phyloP scores from a whole-genome alignment of 768 basidiomycete genomes.

The Podaxis mareebaensis region DNA sequence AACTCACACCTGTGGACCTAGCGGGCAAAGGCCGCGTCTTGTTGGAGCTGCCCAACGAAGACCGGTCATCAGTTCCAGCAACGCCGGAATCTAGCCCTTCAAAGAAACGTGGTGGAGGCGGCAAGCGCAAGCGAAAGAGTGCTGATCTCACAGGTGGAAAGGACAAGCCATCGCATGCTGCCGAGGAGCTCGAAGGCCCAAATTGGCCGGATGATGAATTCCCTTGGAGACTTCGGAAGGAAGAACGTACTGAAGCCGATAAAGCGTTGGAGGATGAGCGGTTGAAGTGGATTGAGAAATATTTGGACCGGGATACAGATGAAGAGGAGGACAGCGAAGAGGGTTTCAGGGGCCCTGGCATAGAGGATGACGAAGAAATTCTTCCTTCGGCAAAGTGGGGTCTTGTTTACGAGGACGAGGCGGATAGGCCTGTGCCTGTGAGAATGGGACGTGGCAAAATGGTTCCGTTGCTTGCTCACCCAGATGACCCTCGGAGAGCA shows the following conservation, averaged over 20 bases:
- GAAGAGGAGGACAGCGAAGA: slow-evolving; percentile 47
- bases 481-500: slow-evolving; percentile 27
- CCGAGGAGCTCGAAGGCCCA: slow-evolving; percentile 42
- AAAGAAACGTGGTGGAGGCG: slow-evolving; percentile 37
- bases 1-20: slow-evolving; percentile 62
- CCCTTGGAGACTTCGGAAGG: slow-evolving; percentile 70
- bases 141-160: slow-evolving; percentile 32
- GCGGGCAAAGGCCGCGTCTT: slow-evolving; percentile 73
- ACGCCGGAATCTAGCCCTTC: slow-evolving; percentile 30
- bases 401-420: slow-evolving; percentile 29
- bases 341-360: slow-evolving; percentile 15
- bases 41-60: slow-evolving; percentile 53
- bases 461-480: slow-evolving; percentile 52
- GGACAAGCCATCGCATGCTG: slow-evolving; percentile 28
- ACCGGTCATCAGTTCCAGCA: slow-evolving; percentile 26
- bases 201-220: slow-evolving; percentile 82
- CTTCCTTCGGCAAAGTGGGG: slow-evolving; percentile 31
- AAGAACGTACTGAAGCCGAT: slow-evolving; percentile 51
- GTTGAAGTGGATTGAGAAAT: slow-evolving; percentile 65
- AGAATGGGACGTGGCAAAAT: slow-evolving; percentile 59
- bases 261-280: slow-evolving; percentile 61
- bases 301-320: slow-evolving; percentile 74
- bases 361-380: slow-evolving; percentile 27
- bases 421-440: slow-evolving; percentile 28
- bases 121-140: slow-evolving; percentile 51